Conservation (phyloP, 306 rosid genomes). For the Canavalia gladiata region DNA sequence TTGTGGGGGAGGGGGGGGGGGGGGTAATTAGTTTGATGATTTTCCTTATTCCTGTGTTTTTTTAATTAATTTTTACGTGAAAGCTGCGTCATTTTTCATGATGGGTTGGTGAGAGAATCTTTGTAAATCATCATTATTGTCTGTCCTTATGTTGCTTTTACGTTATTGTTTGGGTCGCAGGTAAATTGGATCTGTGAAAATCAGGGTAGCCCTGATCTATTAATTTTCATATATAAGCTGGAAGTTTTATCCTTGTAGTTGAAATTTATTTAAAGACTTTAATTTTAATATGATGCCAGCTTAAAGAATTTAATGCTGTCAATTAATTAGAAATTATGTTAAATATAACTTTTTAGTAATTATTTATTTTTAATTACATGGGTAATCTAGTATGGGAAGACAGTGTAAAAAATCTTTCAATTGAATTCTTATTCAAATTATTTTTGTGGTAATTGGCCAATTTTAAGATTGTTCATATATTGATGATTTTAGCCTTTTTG, state of each 20-base stretch:
- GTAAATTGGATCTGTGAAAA: constrained; percentile 18
- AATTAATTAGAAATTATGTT: too few species aligned
- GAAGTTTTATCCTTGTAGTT: not conserved
- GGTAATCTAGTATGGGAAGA: too few species aligned
- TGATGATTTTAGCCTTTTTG: not conserved
- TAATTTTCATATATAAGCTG: not conserved
- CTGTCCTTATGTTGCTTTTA: not conserved
- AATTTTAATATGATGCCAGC: not conserved
- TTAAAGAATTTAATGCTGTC: too few species aligned
- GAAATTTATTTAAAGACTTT: too few species aligned
- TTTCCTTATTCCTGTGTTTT: not conserved
- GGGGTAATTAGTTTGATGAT: not conserved
- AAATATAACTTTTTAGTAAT: too few species aligned
- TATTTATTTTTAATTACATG: too few species aligned
- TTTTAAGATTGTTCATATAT: not conserved
- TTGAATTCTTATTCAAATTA: not conserved
- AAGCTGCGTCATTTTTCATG: constrained; percentile 16
- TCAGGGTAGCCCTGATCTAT: constrained; percentile 4
- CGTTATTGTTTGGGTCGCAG: not conserved
- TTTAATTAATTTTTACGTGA: not conserved
- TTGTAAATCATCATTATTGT: not conserved
- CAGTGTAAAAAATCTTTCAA: too few species aligned
- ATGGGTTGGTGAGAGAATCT: constrained; percentile 1
- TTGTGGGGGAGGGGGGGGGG: not conserved
- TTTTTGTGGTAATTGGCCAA: not conserved